Evolutionary conservation across 2,329 filamentous ascomycete species (phyloP), one percentile per base, ranked within the genome.

Genomic region (Ophiostoma sp.): DNA sequence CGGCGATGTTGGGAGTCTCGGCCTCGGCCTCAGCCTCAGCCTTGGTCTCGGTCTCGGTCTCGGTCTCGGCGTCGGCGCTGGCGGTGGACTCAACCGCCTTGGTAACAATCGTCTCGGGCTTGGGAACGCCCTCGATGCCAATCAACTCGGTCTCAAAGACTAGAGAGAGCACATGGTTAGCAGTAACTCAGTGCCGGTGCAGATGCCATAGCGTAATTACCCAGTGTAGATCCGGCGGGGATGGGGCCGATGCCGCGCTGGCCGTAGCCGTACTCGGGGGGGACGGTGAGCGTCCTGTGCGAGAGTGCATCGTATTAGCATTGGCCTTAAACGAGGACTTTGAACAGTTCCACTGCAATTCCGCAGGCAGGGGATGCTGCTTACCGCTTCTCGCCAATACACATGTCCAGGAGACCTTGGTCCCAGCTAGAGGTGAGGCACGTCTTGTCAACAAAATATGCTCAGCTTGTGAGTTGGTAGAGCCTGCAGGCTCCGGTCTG

Each of bases 351-450:
- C n/a, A n/a, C n/a, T n/a, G n/a, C n/a, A n/a, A n/a, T n/a, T n/a
- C n/a, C 61, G 42, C 12, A 45, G 42, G 39, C 7, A n/a, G 25
- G 31, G 22, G 33, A 12, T n/a, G 1, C 17, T 12, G 19, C n/a
- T 83, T 78, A 85, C 87, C 88, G 89, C 87, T 95, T 95, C 87
- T 98, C 95, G 75, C 96, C 95, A 78, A 97, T 92, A 83, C 96
- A 98, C 95, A 98, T 98, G 80, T 93, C 93, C 71, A 96, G 78
- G 52, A 98, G 87, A 69, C 95, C 95, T 80, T 97, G 83, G 79
- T 98, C 95, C 95, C 95, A 98, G 80, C 91, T 93, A 75, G 61
- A 72, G 31, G 33, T 52, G 75, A 22, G 78, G 78, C 77, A 78
- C 22, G 5, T 7, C n/a, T 28, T 28, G 69, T 63, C 52, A 71